Evolutionary conservation across 169 alveolate species (phyloP).

Genomic region (Plasmodium berghei): DNA sequence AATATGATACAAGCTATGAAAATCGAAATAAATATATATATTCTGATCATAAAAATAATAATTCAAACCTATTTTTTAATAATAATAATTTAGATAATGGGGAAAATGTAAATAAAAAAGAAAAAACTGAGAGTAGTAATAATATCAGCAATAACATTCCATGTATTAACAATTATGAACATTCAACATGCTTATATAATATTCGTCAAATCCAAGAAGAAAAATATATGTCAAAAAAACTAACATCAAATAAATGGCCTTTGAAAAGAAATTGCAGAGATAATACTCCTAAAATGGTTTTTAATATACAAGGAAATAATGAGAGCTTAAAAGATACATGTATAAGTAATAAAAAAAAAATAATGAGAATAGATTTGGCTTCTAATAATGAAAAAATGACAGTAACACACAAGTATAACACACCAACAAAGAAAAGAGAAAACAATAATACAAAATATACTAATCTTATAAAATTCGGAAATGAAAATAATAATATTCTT

Average conservation of each 20-base stretch:
- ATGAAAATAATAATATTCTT: neutral
- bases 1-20: too few relatives aligned
- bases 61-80: neutral
- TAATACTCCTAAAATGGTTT: conserved; percentile 22
- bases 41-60: too few relatives aligned
- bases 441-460: too few relatives aligned
- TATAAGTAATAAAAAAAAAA: conserved; percentile 24
- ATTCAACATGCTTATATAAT: neutral
- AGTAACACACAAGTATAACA: neutral
- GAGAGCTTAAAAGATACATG: neutral
- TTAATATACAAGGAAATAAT: conserved; percentile 11
- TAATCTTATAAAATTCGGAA: neutral
- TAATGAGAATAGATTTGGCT: conserved; percentile 27
- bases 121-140: neutral
- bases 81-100: neutral
- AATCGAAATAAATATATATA: too few relatives aligned
- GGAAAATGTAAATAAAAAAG: neutral
- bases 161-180: neutral
- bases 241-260: conserved; percentile 18
- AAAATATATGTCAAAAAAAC: conserved; percentile 5
- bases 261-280: conserved; percentile 49
- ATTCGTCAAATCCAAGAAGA: conserved; percentile 6
- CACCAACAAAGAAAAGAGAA: neutral
- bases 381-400: conserved; percentile 27
- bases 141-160: neutral